Conservation (phyloP, 2,329 filamentous ascomycete species). For the Aureobasidium sp. region DNA sequence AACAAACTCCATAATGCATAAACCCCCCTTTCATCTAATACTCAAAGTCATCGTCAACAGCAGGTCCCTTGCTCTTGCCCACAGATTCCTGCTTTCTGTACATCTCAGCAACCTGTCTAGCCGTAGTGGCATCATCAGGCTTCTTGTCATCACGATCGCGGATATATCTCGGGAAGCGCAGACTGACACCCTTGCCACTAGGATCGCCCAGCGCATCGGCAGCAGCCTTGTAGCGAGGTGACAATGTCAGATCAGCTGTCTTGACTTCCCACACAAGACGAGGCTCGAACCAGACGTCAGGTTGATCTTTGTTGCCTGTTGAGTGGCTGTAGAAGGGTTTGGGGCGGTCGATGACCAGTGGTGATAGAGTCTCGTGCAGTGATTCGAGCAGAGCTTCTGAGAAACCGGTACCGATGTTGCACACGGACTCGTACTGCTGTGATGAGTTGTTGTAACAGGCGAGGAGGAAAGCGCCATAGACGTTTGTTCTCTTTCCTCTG, state of each 20-base stretch:
- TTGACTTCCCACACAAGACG: conserved; percentile 95
- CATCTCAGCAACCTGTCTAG: conserved; percentile 88
- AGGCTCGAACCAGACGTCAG: conserved; percentile 97
- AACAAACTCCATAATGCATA: not conserved
- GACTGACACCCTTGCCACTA: conserved; percentile 68
- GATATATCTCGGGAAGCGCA: conserved; percentile 90
- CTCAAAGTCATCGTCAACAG: conserved; percentile 95
- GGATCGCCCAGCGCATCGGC: conserved; percentile 44
- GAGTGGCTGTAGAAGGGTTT: conserved; percentile 95
- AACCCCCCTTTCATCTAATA: conserved; percentile 47
- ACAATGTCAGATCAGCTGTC: conserved; percentile 88
- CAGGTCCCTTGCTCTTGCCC: conserved; percentile 72
- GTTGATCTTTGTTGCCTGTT: conserved; percentile 78
- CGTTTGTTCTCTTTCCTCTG: conserved; percentile 88
- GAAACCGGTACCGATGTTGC: conserved; percentile 98
- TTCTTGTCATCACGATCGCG: conserved; percentile 93
- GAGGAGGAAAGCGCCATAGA: conserved; percentile 91
- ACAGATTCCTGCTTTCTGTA: conserved; percentile 92
- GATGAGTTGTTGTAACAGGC: conserved; percentile 79
- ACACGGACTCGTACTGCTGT: conserved; percentile 88
- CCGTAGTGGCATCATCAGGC: conserved; percentile 77
- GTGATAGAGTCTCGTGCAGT: conserved; percentile 65
- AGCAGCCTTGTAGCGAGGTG: conserved; percentile 88
- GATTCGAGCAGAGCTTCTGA: conserved; percentile 89
- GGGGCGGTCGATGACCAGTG: conserved; percentile 74